Conservation (phyloP, 2,329 filamentous ascomycete genomes). For the Xylaria sp. region DNA sequence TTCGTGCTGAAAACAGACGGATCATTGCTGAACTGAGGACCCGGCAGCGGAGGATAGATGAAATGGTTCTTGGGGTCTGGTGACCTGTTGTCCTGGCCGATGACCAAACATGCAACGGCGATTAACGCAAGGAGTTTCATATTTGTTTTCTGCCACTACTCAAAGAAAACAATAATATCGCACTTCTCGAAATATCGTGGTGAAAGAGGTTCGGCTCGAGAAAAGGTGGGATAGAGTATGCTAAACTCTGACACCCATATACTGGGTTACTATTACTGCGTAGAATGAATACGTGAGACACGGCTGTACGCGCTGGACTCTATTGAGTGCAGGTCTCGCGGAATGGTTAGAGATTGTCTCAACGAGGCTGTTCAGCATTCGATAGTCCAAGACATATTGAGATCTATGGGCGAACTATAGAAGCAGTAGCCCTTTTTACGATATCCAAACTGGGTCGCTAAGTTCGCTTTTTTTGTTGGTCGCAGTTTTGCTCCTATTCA, state of each 20-base stretch:
- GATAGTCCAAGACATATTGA: too few species aligned
- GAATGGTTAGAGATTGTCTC: too few species aligned
- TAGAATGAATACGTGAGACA: neutral
- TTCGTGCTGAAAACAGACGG: neutral
- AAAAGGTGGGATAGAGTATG: neutral
- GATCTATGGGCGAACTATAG: neutral
- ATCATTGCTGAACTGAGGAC: neutral
- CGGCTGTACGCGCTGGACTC: neutral
- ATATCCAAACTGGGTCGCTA: neutral
- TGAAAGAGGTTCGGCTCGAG: neutral
- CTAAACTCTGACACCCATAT: neutral
- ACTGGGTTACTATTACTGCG: neutral
- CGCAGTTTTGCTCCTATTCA: neutral
- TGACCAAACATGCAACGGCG: neutral
- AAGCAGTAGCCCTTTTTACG: neutral
- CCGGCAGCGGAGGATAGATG: neutral
- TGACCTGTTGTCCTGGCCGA: neutral
- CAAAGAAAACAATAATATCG: neutral
- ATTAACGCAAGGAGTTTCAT: neutral
- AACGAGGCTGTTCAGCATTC: too few species aligned
- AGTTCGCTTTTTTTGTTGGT: neutral
- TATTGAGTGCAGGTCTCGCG: too few species aligned
- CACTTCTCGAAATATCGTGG: neutral
- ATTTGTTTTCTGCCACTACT: neutral
- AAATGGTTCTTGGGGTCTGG: conserved; percentile 2